phyloP scores from a whole-genome alignment of 176 grass and related monocot genomes.

The barley (Hordeum vulgare) region MorexV3_pseudomolecules_assembly NC_058524.1:27345892-27346391 shows the following conservation, averaged over 20 bases:
- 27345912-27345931: not conserved
- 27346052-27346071: conserved; percentile 31
- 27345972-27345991: not conserved
- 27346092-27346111: conserved; percentile 90
- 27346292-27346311: conserved; percentile 72
- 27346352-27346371: not conserved
- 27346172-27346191: conserved; percentile 55
- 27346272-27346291: conserved; percentile 43
- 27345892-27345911: conserved; percentile 99
- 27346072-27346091: conserved; percentile 99
- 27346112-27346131: conserved; percentile 71
- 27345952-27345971: not conserved
- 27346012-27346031: not conserved
- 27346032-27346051: not conserved
- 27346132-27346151: conserved; percentile 80
- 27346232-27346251: conserved; percentile 90
- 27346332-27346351: not conserved
- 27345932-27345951: not conserved
- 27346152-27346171: conserved; percentile 97
- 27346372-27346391: conserved; percentile 36
- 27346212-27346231: conserved; percentile 90
- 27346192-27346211: conserved; percentile 72
- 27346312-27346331: not conserved
- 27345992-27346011: conserved; percentile 1
- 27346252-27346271: conserved; percentile 46